These are phyloP conservation scores for Sergeia podlipaevii DNA, from an alignment of 208 protist species.

Conservation along the genomic window DNA sequence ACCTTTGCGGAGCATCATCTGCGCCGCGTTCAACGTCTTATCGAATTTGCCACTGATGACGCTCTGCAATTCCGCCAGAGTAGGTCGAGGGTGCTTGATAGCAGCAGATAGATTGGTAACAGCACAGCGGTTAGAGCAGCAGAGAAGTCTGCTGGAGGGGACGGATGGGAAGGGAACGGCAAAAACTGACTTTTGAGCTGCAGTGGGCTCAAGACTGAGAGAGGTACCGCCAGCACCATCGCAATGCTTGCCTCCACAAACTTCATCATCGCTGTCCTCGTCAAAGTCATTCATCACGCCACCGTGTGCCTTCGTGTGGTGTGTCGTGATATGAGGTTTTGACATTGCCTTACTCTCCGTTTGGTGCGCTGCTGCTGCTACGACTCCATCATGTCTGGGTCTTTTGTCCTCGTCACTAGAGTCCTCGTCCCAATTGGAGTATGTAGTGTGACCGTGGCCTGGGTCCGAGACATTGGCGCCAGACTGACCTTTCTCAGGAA, in stretches of 20 bases:
- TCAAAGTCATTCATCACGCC: slow-evolving; percentile 37
- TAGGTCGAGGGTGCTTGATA: slow-evolving; percentile 23
- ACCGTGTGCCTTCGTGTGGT: background rate
- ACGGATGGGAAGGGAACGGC: slow-evolving; percentile 65
- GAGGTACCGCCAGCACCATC: background rate
- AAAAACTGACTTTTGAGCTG: slow-evolving; percentile 11
- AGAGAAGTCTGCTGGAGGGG: slow-evolving; percentile 11
- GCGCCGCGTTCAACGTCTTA: slow-evolving; percentile 1
- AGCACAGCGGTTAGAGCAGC: slow-evolving; percentile 49
- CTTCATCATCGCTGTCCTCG: slow-evolving; percentile 40
- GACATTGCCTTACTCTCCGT: too few relatives aligned
- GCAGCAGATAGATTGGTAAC: slow-evolving; percentile 51
- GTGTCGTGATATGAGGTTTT: too few relatives aligned
- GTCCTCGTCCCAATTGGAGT: too few relatives aligned
- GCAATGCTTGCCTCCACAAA: background rate
- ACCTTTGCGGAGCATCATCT: slow-evolving; percentile 42
- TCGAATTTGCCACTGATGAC: slow-evolving; percentile 28
- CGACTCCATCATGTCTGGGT: too few relatives aligned
- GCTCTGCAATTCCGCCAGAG: slow-evolving; percentile 27
- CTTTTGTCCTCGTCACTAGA: too few relatives aligned
- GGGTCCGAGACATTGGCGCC: background rate
- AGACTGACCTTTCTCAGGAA: slow-evolving; percentile 16
- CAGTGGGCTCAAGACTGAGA: background rate
- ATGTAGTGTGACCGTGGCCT: too few relatives aligned
- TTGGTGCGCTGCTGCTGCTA: too few relatives aligned